Conservation (phyloP, 345 rosid species). For the Balakata baccata region DNA sequence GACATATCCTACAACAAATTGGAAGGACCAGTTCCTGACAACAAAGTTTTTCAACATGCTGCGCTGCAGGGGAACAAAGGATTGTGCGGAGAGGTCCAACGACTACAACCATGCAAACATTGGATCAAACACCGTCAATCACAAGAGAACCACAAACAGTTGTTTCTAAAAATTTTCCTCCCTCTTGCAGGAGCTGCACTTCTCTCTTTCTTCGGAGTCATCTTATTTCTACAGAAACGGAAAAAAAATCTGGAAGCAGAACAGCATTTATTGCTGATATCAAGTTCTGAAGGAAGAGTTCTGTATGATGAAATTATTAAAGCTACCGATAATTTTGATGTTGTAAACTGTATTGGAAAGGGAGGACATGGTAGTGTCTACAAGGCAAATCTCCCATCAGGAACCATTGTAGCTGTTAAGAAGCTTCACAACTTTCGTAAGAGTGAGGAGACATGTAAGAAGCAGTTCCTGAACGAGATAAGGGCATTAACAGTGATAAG, state of each 20-base stretch:
- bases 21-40: constrained; percentile 15
- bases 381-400: constrained; percentile 16
- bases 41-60: constrained; percentile 21
- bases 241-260: background rate
- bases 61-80: constrained; percentile 35
- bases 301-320: constrained; percentile 20
- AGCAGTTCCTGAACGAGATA: constrained; percentile 28
- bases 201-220: background rate
- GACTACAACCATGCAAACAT: constrained; percentile 27
- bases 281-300: constrained; percentile 18
- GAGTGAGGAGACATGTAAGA: background rate
- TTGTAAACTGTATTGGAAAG: constrained; percentile 14
- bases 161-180: background rate
- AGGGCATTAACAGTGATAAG: constrained; percentile 18
- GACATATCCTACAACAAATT: constrained; percentile 35
- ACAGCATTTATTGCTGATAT: background rate
- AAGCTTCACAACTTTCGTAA: constrained; percentile 3
- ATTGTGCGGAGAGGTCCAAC: constrained; percentile 34
- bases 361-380: constrained; percentile 31
- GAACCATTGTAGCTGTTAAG: constrained; percentile 23
- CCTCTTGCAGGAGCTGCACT: background rate
- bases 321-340: constrained; percentile 19
- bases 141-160: background rate
- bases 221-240: background rate
- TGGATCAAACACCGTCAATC: background rate